Percentiles rank a stretch among this genome's conserved stretches.
Evolutionary conservation across 352 stramenopile species (phyloP).

Genomic region (Lagenidium sp.): DNA sequence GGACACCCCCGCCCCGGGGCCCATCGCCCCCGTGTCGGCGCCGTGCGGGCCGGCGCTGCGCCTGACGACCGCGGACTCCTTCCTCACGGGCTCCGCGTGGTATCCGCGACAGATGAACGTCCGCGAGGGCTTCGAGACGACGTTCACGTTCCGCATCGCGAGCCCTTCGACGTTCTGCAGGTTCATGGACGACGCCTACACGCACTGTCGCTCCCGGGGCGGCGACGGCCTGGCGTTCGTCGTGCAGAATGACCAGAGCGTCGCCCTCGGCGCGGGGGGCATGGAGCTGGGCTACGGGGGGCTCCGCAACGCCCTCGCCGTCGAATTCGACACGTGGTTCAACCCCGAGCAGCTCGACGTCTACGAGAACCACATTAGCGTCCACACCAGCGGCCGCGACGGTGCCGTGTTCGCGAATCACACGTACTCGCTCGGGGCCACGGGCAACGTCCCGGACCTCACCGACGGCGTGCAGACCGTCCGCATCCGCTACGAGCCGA

Average conservation of each 20-base stretch:
- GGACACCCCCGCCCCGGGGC: not conserved
- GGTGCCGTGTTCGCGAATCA: conserved; percentile 53
- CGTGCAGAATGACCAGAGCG: conserved; percentile 67
- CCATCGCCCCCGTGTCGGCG: conserved; percentile 24
- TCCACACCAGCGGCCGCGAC: conserved; percentile 51
- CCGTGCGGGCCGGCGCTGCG: conserved; percentile 64
- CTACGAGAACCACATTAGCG: conserved; percentile 91
- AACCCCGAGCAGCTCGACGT: conserved; percentile 81
- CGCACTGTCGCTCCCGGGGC: conserved; percentile 64
- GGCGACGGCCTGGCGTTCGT: conserved; percentile 80
- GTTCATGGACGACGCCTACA: conserved; percentile 84
- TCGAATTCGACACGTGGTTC: conserved; percentile 93
- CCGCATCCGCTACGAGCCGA: conserved; percentile 68
- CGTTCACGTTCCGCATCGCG: conserved; percentile 72
- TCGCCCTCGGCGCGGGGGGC: conserved; percentile 57
- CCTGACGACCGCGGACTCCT: conserved; percentile 64
- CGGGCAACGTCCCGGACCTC: conserved; percentile 69
- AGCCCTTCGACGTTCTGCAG: conserved; percentile 83
- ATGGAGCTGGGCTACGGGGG: conserved; percentile 83
- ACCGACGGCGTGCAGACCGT: conserved; percentile 58
- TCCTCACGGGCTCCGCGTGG: conserved; percentile 84
- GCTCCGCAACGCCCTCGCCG: conserved; percentile 71
- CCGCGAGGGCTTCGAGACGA: conserved; percentile 87
- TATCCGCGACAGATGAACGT: conserved; percentile 87
- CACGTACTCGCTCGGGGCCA: conserved; percentile 61